Evolutionary conservation across 2,329 filamentous ascomycete species (phyloP).

Genomic region (Pestalotiopsis sp.): DNA sequence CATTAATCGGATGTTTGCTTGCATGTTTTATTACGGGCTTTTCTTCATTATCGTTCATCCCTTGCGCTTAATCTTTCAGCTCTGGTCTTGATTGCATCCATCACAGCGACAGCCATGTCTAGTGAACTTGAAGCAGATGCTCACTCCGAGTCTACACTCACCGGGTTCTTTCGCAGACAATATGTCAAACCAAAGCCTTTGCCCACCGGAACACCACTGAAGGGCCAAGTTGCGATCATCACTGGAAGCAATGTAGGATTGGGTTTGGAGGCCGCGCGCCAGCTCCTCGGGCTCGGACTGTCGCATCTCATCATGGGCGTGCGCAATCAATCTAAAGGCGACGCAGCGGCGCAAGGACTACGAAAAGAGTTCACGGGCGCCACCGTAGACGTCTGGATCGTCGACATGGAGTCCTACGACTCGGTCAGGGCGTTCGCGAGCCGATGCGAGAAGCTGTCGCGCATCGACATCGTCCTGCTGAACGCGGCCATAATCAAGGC

Average conservation of each 20-base stretch:
- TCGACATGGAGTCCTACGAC: slow-evolving; percentile 46
- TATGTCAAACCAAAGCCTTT: neutral
- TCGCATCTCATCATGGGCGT: slow-evolving; percentile 45
- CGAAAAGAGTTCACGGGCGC: slow-evolving; percentile 30
- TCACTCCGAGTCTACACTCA: neutral
- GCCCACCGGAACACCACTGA: slow-evolving; percentile 22
- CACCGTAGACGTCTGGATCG: slow-evolving; percentile 43
- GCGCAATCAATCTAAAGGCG: slow-evolving; percentile 40
- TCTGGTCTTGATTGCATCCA: neutral
- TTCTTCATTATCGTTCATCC: no score
- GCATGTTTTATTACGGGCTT: no score
- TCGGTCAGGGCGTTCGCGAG: slow-evolving; percentile 43
- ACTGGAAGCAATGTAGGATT: slow-evolving; percentile 49
- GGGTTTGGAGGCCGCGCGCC: slow-evolving; percentile 44
- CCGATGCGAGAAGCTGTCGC: slow-evolving; percentile 33
- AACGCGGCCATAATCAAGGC: slow-evolving; percentile 41
- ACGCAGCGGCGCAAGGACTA: slow-evolving; percentile 37
- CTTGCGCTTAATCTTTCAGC: neutral
- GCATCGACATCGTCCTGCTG: slow-evolving; percentile 47
- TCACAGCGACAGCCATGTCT: neutral
- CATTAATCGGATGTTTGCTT: no score
- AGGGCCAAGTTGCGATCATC: slow-evolving; percentile 43
- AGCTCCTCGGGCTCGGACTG: slow-evolving; percentile 40
- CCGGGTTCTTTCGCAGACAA: neutral
- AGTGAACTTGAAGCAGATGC: neutral